Percentiles rank a stretch among this genome's conserved stretches.
Conservation (phyloP, 495 filamentous ascomycete species). For the Penicillium malachiteum region DNA sequence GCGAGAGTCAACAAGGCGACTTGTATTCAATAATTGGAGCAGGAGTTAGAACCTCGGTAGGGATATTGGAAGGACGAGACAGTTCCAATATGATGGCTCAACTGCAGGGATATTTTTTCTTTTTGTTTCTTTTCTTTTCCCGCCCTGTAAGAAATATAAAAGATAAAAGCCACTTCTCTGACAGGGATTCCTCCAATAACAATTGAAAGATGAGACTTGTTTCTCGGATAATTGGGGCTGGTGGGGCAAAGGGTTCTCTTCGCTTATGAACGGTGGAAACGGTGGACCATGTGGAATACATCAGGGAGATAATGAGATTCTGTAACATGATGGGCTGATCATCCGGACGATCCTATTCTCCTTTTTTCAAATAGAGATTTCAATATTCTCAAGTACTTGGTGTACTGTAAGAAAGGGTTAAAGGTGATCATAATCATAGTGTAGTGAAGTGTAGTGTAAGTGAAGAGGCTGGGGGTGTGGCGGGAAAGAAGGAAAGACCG, state of each 20-base stretch:
- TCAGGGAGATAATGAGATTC: background rate
- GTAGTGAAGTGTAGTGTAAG: too few relatives aligned
- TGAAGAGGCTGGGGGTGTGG: too few relatives aligned
- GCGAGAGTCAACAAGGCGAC: background rate
- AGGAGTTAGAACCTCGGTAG: too few relatives aligned
- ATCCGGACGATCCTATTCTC: conserved; percentile 14
- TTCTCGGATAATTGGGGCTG: background rate
- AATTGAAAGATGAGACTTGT: background rate
- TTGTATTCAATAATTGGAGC: too few relatives aligned
- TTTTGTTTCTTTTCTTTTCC: too few relatives aligned
- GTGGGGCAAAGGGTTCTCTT: background rate
- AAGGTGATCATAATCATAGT: background rate
- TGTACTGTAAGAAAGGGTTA: background rate
- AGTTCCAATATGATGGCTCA: background rate
- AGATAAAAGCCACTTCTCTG: background rate
- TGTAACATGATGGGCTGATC: conserved; percentile 19
- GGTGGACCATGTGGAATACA: background rate
- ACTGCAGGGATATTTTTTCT: background rate
- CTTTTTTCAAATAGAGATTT: background rate
- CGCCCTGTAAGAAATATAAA: background rate
- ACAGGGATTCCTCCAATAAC: background rate
- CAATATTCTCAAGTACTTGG: too few relatives aligned
- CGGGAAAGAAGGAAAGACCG: too few relatives aligned
- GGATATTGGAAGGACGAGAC: too few relatives aligned
- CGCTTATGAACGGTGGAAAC: background rate